phyloP scores from a whole-genome alignment of 2,329 filamentous ascomycete genomes.

The Pochonia chlamydosporia region DNA sequence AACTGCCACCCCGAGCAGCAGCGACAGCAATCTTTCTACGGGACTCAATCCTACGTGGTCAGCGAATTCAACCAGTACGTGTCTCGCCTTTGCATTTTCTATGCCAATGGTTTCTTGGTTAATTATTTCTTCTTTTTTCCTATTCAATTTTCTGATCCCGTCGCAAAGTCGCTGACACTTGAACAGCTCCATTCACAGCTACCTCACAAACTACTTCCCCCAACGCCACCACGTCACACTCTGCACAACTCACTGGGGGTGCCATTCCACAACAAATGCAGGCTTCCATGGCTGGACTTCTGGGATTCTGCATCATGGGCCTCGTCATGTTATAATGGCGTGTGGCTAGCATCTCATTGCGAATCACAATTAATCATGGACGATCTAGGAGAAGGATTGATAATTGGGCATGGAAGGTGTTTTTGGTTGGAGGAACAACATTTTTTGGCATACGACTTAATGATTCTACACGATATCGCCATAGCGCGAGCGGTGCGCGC shows the following conservation, averaged over 20 bases:
- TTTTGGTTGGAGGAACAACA: not conserved
- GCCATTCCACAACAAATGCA: slow-evolving; percentile 26
- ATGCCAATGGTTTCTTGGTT: not conserved
- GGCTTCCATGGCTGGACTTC: slow-evolving; percentile 26
- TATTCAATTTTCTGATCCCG: too few relatives aligned
- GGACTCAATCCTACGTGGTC: not conserved
- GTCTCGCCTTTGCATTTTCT: not conserved
- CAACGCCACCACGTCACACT: slow-evolving; percentile 21
- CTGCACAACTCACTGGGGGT: slow-evolving; percentile 24
- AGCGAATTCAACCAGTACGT: slow-evolving; percentile 6
- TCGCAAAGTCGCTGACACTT: slow-evolving; percentile 5
- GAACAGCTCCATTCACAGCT: slow-evolving; percentile 6
- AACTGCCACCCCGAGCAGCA: not conserved
- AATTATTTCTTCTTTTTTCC: too few relatives aligned
- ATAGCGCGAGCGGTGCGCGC: slow-evolving; percentile 4
- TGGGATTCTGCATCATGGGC: slow-evolving; percentile 31
- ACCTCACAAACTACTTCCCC: slow-evolving; percentile 11
- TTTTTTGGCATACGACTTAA: slow-evolving; percentile 7
- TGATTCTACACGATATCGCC: slow-evolving; percentile 8
- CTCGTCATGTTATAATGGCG: slow-evolving; percentile 24
- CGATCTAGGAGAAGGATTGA: not conserved
- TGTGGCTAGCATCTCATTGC: not conserved
- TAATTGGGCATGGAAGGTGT: not conserved
- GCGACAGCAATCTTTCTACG: not conserved
- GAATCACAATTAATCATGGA: not conserved